These are phyloP conservation scores for Corrigiola litoralis DNA, from an alignment of 179 eudicot species.

Conservation along the genomic window DNA sequence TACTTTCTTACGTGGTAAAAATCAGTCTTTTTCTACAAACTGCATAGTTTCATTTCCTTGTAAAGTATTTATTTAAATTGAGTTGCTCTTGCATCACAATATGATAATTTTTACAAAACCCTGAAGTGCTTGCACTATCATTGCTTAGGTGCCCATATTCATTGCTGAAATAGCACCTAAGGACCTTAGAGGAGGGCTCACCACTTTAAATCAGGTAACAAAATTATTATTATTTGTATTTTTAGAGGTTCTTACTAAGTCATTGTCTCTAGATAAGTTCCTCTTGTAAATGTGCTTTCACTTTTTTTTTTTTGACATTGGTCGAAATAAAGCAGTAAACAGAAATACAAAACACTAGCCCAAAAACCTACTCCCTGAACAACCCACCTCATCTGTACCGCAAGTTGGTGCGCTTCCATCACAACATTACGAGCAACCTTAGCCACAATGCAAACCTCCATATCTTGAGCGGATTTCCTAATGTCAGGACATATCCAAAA, in stretches of 20 bases:
- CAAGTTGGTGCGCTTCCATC: too few species aligned
- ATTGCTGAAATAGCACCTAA: conserved; percentile 87
- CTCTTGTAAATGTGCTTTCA: background rate
- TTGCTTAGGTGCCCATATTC: conserved; percentile 61
- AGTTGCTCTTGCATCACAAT: background rate
- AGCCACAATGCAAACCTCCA: too few species aligned
- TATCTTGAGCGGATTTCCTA: too few species aligned
- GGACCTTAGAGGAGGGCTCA: conserved; percentile 74
- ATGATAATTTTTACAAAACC: background rate
- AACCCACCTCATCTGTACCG: too few species aligned
- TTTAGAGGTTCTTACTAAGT: background rate
- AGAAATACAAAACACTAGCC: too few species aligned
- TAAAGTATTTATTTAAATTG: too few species aligned
- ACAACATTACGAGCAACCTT: too few species aligned
- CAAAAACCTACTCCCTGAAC: too few species aligned
- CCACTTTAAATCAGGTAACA: conserved; percentile 72
- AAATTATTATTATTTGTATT: background rate
- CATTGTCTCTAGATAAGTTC: background rate
- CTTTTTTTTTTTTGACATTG: background rate
- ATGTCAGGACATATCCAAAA: too few species aligned
- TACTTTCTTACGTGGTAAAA: conserved; percentile 74
- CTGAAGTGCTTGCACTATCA: background rate
- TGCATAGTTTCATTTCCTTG: background rate
- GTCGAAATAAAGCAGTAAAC: too few species aligned
- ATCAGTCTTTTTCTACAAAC: background rate